Evolutionary conservation across 2,329 filamentous ascomycete species (phyloP).

Genomic region (Mycogone perniciosa): DNA sequence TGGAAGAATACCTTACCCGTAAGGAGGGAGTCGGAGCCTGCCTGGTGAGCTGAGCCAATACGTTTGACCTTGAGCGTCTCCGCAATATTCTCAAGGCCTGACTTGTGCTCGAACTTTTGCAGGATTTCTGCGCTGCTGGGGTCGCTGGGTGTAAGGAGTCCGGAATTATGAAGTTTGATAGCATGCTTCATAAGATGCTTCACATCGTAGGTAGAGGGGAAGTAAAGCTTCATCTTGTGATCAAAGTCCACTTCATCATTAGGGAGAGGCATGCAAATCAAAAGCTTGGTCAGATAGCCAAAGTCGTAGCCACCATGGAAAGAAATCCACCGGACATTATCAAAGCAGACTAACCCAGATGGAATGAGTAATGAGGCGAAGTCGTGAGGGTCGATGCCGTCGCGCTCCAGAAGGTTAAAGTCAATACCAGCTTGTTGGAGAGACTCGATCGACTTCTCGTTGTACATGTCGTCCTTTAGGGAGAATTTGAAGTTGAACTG

Average conservation of each 20-base stretch:
- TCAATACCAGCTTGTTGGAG: constrained; percentile 89
- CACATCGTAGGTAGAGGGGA: constrained; percentile 89
- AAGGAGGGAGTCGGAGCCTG: constrained; percentile 86
- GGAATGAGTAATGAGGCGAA: constrained; percentile 88
- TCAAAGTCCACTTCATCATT: constrained; percentile 89
- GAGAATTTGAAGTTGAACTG: constrained; percentile 99
- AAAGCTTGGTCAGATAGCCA: constrained; percentile 90
- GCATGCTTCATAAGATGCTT: constrained; percentile 96
- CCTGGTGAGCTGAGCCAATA: constrained; percentile 81
- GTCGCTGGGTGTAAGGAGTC: constrained; percentile 57
- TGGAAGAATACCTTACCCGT: constrained; percentile 95
- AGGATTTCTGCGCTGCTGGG: constrained; percentile 66
- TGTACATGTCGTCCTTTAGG: constrained; percentile 94
- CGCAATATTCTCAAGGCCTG: constrained; percentile 86
- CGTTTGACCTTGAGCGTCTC: constrained; percentile 89
- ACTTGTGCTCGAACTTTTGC: constrained; percentile 81
- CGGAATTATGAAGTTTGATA: constrained; percentile 60
- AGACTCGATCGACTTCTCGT: constrained; percentile 88
- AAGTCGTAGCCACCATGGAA: constrained; percentile 99
- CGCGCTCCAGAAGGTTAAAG: constrained; percentile 73
- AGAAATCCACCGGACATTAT: constrained; percentile 90
- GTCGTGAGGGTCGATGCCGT: constrained; percentile 83
- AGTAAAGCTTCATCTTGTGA: constrained; percentile 82
- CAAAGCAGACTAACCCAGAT: constrained; percentile 81
- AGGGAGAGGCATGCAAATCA: constrained; percentile 75